Evolutionary conservation across 2,329 filamentous ascomycete species (phyloP).

Genomic region (Sordariomycetes sp.): DNA sequence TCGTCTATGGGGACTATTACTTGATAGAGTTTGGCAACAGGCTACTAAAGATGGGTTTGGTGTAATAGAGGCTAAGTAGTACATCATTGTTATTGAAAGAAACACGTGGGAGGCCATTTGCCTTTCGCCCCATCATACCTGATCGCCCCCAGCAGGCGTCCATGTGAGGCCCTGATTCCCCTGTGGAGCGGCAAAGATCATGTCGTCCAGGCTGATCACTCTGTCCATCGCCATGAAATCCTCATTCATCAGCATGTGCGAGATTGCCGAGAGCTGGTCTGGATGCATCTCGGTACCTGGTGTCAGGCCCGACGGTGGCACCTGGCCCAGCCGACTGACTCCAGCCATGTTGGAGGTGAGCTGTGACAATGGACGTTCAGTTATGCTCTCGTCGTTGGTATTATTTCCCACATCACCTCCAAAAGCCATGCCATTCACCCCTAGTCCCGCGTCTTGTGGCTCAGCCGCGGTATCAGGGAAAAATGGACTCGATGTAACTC

Average conservation of each 20-base stretch:
- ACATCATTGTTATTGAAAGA: too few relatives aligned
- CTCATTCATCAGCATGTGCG: conserved; percentile 19
- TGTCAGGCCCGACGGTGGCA: not conserved
- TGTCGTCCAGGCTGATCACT: conserved; percentile 24
- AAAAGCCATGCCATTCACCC: too few relatives aligned
- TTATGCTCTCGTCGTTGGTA: not conserved
- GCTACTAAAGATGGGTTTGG: conserved; percentile 24
- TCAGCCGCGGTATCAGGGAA: too few relatives aligned
- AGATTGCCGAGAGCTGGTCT: conserved; percentile 18
- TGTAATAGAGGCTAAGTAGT: too few relatives aligned
- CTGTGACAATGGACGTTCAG: too few relatives aligned
- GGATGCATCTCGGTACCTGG: not conserved
- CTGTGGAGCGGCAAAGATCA: conserved; percentile 15
- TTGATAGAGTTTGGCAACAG: conserved; percentile 37
- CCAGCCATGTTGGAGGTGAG: not conserved
- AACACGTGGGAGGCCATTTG: conserved; percentile 12
- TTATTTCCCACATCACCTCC: not conserved
- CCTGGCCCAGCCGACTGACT: not conserved
- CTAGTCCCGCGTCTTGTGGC: too few relatives aligned
- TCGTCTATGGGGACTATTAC: conserved; percentile 41
- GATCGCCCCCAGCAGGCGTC: too few relatives aligned
- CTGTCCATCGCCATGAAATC: conserved; percentile 21
- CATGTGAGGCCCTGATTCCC: too few relatives aligned
- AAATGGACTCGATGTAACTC: not conserved
- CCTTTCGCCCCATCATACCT: too few relatives aligned